phyloP scores from a whole-genome alignment of 176 grass and related monocot species.

The Juncus effusus region DNA sequence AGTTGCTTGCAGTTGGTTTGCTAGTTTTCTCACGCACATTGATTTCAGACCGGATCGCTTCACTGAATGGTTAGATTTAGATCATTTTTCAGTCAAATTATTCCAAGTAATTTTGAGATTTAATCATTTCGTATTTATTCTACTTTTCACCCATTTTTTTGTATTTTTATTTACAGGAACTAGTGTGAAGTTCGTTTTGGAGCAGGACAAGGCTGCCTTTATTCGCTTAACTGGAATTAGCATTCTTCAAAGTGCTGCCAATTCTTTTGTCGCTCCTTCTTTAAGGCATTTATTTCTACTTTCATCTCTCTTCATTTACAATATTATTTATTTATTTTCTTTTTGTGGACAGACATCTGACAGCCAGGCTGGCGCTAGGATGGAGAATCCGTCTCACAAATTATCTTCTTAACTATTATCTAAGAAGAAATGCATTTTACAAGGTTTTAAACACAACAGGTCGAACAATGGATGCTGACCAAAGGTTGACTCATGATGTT shows the following conservation, averaged over 20 bases:
- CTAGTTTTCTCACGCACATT: slow-evolving; percentile 95
- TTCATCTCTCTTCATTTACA: slow-evolving; percentile 7
- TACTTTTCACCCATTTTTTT: neutral
- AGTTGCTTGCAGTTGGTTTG: slow-evolving; percentile 78
- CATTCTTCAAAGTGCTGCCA: slow-evolving; percentile 92
- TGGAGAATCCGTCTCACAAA: slow-evolving; percentile 92
- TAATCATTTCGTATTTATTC: slow-evolving; percentile 29
- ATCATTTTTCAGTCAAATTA: slow-evolving; percentile 14
- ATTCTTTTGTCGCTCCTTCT: slow-evolving; percentile 92
- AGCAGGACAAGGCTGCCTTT: slow-evolving; percentile 92
- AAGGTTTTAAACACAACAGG: slow-evolving; percentile 96
- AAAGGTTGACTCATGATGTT: slow-evolving; percentile 85
- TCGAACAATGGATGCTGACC: slow-evolving; percentile 88
- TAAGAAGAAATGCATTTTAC: slow-evolving; percentile 97
- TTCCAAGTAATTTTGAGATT: slow-evolving; percentile 33
- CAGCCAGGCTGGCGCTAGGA: slow-evolving; percentile 86
- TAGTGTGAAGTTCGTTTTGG: slow-evolving; percentile 95
- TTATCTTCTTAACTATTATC: slow-evolving; percentile 79
- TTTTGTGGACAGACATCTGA: slow-evolving; percentile 62
- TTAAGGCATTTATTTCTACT: slow-evolving; percentile 44
- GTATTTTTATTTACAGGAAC: slow-evolving; percentile 57
- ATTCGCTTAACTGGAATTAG: slow-evolving; percentile 85
- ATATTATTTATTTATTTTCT: slow-evolving; percentile 29
- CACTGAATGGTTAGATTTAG: slow-evolving; percentile 68
- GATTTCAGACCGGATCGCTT: slow-evolving; percentile 98